Base-by-base conservation (phyloP, 2,329 filamentous ascomycete species). In the Pyricularia sp. region DNA sequence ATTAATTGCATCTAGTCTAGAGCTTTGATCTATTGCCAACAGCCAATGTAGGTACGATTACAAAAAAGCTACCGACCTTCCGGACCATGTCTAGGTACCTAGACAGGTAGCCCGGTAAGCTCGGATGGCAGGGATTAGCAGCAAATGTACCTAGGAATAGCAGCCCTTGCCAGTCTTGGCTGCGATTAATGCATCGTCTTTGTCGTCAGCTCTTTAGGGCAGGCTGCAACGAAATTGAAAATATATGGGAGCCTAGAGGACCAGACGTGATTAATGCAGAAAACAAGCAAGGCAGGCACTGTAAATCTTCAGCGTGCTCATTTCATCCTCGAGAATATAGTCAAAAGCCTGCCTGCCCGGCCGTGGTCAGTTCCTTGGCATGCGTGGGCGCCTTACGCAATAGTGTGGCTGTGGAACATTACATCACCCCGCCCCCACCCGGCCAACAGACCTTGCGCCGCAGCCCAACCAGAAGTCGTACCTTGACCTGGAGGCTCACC, bases 381-480 rank as follows among this genome's bases (percentile, higher is more conserved):
- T 64, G 68, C 70, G 70, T 71, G 65, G 67, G 59, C 67, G 68
- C 70, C 72, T 77, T 77, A 78, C 77, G 78, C 77, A 78, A 78
- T 72, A 72, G 67, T 76, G 77, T 77, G 77, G 77, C 77, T 77
- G 74, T 23, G 69, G 65, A 67, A 68, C 67, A 78, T 78, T 78
- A 78, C 77, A 77, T 78, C 76, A 67, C 55, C 66, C 64, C 58
- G 50, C 65, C 31, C 68, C 64, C 59, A 59, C 55, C 50, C 55
- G n/a, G 50, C n/a, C 61, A 30, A 55, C 28, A 23, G 58, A 64
- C 26, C 33, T 68, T 42, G 25, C 20, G 68, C 68, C 20, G 68
- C 68, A 66, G 42, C 23, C 68, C 28, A 30, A 67, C 33, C 33
- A 67, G 30, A 67, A 28, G 31, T 25, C 17, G 63, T 61, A n/a